Conservation (phyloP, 805 yeast species). For the Sugiyamaella chiloensis region DNA sequence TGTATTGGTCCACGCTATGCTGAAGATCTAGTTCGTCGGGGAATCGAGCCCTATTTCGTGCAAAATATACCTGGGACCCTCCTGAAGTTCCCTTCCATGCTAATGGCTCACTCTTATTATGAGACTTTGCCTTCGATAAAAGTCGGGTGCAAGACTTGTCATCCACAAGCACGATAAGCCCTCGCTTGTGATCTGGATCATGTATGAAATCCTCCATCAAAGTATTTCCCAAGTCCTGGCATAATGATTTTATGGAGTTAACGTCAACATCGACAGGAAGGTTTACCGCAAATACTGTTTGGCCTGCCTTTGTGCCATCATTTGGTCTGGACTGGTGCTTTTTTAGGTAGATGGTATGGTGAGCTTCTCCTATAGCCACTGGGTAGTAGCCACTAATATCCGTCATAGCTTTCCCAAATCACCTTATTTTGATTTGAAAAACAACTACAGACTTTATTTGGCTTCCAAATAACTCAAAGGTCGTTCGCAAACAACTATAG, state of each 20-base stretch:
- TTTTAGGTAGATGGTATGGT: slow-evolving; percentile 22
- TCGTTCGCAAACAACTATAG: too few species aligned
- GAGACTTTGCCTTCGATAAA: slow-evolving; percentile 55
- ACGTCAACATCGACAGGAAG: slow-evolving; percentile 63
- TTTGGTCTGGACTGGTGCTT: slow-evolving; percentile 37
- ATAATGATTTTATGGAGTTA: slow-evolving; percentile 51
- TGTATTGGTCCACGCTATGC: slow-evolving; percentile 53
- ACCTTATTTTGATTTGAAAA: too few species aligned
- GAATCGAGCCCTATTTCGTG: slow-evolving; percentile 30
- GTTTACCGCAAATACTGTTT: slow-evolving; percentile 68
- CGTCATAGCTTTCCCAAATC: neutral
- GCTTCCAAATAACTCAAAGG: too few species aligned
- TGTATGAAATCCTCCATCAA: slow-evolving; percentile 32
- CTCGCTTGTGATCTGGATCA: slow-evolving; percentile 41
- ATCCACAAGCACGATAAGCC: slow-evolving; percentile 71
- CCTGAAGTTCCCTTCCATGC: slow-evolving; percentile 40
- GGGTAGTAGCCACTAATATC: slow-evolving; percentile 25
- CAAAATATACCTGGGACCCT: slow-evolving; percentile 41
- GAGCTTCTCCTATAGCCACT: slow-evolving; percentile 21
- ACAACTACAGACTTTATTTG: too few species aligned
- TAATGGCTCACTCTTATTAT: slow-evolving; percentile 29
- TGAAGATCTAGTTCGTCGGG: slow-evolving; percentile 51
- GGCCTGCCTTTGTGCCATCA: neutral
- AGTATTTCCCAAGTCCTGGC: slow-evolving; percentile 48
- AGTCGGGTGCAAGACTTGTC: slow-evolving; percentile 64